phyloP scores from a whole-genome alignment of 106 monocot species.

The Allium cepa region DNA sequence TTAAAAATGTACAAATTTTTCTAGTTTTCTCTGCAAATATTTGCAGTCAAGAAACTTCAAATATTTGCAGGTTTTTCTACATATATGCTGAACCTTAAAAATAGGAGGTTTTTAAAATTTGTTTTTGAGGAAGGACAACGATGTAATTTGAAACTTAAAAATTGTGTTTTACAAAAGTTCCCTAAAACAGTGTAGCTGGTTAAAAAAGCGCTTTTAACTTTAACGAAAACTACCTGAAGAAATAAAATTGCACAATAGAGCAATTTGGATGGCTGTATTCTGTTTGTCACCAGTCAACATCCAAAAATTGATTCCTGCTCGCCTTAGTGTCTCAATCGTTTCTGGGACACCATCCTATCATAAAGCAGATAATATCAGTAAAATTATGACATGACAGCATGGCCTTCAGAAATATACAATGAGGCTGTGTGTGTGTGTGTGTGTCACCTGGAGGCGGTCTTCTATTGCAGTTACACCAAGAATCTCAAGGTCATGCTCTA shows the following conservation, averaged over 20 bases:
- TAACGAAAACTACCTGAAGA: conserved; percentile 50
- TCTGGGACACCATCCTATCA: conserved; percentile 90
- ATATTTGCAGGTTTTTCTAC: no score
- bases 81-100: no score
- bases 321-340: conserved; percentile 81
- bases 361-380: neutral
- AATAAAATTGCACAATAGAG: conserved; percentile 88
- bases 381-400: no score
- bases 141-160: neutral
- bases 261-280: conserved; percentile 93
- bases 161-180: neutral
- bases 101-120: no score
- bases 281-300: conserved; percentile 99
- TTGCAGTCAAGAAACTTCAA: no score
- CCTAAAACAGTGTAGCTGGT: neutral
- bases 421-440: no score
- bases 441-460: conserved; percentile 74
- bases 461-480: conserved; percentile 95
- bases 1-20: no score
- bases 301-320: conserved; percentile 99
- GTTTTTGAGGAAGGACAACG: no score
- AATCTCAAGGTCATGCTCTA: conserved; percentile 91
- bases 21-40: no score
- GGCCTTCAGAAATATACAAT: no score
- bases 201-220: neutral